These are phyloP conservation scores for Talaromyces trachyspermus DNA, from an alignment of 495 filamentous ascomycete genomes.

Conservation along the genomic window DNA sequence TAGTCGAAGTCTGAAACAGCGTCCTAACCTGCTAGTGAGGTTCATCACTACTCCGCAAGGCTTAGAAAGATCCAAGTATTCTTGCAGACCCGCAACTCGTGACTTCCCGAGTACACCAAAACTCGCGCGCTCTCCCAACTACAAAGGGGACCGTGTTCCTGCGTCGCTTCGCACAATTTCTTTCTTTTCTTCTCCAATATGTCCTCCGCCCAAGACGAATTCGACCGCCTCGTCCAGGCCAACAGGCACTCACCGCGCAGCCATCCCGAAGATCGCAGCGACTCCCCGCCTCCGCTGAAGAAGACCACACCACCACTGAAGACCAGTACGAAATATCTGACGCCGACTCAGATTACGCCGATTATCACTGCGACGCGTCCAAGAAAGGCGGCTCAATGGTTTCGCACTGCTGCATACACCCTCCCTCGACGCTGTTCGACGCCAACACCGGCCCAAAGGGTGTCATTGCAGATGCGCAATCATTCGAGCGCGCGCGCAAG, in stretches of 20 bases:
- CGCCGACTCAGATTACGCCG: constrained; percentile 45
- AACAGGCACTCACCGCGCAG: constrained; percentile 33
- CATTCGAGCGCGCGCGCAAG: constrained; percentile 77
- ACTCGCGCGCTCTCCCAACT: no score
- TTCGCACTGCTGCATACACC: constrained; percentile 36
- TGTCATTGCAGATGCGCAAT: constrained; percentile 90
- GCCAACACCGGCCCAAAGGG: constrained; percentile 95
- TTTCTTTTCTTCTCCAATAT: constrained; percentile 30
- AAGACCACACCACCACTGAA: constrained; percentile 22
- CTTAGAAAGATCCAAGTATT: no score
- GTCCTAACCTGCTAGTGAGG: no score
- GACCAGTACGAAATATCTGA: constrained; percentile 10
- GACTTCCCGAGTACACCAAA: no score
- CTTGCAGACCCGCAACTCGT: no score
- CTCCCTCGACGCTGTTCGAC: constrained; percentile 59
- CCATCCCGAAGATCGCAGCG: constrained; percentile 53
- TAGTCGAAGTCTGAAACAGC: no score
- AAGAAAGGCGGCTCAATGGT: constrained; percentile 44
- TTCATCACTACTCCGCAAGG: no score
- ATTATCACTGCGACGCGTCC: no score
- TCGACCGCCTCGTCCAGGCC: constrained; percentile 61
- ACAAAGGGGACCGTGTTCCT: not conserved
- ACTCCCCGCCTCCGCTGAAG: constrained; percentile 13
- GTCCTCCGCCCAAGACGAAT: constrained; percentile 77
- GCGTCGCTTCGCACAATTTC: not conserved